These are phyloP conservation scores for Fusarium begoniae DNA, from an alignment of 2,329 filamentous ascomycete genomes.

Conservation along the genomic window DNA sequence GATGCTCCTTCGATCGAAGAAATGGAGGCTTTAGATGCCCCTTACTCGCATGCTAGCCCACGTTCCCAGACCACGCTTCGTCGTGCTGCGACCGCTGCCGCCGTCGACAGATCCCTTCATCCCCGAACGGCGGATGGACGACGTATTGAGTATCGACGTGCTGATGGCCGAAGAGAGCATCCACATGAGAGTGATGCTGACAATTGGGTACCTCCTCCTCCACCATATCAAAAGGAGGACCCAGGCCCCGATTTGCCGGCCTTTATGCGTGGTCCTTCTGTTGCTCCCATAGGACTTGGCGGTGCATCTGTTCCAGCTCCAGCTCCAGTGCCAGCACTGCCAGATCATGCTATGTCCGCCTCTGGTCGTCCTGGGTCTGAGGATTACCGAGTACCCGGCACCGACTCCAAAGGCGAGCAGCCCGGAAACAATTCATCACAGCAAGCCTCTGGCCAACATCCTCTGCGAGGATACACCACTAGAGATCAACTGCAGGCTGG, in stretches of 20 bases:
- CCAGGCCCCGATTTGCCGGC: constrained; percentile 62
- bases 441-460: constrained; percentile 45
- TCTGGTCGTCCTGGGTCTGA: not conserved
- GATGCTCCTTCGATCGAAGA: constrained; percentile 62
- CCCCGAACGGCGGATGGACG: constrained; percentile 64
- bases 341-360: not conserved
- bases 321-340: constrained; percentile 16
- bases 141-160: constrained; percentile 70
- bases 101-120: constrained; percentile 74
- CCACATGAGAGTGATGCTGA: constrained; percentile 89
- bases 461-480: constrained; percentile 49
- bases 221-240: constrained; percentile 77
- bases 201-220: constrained; percentile 87
- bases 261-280: constrained; percentile 62
- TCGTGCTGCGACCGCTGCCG: constrained; percentile 79
- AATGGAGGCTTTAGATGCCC: constrained; percentile 72
- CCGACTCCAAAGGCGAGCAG: constrained; percentile 13
- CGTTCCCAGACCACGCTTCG: constrained; percentile 75
- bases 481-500: constrained; percentile 38
- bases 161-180: constrained; percentile 75
- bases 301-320: constrained; percentile 40
- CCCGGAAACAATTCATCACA: constrained; percentile 11
- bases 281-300: constrained; percentile 48
- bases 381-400: not conserved
- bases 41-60: constrained; percentile 77